Evolutionary conservation across 2,329 filamentous ascomycete genomes (phyloP).

Genomic region (Alternaria viburni): DNA sequence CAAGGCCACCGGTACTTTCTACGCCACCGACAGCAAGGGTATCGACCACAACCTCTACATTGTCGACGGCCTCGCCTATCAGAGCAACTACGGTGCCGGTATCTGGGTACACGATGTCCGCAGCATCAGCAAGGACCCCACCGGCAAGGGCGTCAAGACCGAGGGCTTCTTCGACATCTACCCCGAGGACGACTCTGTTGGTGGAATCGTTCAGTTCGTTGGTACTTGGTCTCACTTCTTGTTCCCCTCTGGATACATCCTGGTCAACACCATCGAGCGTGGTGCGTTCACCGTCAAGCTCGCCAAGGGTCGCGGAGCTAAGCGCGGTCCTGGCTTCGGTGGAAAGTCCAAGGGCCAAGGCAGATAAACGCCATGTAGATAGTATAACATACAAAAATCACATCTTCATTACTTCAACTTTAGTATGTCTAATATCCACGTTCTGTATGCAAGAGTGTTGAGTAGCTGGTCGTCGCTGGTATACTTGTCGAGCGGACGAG

Average conservation of each 20-base stretch:
- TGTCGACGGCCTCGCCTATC: conserved; percentile 49
- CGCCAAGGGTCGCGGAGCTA: conserved; percentile 28
- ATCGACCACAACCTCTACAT: conserved; percentile 57
- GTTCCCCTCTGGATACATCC: conserved; percentile 44
- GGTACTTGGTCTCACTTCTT: conserved; percentile 51
- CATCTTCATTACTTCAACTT: neutral
- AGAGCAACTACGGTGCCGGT: conserved; percentile 51
- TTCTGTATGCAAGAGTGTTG: neutral
- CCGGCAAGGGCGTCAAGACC: conserved; percentile 47
- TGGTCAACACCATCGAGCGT: conserved; percentile 49
- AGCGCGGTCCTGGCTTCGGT: conserved; percentile 25
- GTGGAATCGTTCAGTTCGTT: conserved; percentile 49
- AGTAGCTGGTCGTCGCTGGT: neutral
- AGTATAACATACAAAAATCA: neutral
- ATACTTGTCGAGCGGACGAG: neutral
- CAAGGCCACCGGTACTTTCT: conserved; percentile 51
- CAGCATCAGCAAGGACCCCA: conserved; percentile 47
- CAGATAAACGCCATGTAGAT: neutral
- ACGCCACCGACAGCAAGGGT: conserved; percentile 43
- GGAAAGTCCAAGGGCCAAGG: conserved; percentile 21
- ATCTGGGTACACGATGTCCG: conserved; percentile 50
- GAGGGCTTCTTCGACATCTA: conserved; percentile 53
- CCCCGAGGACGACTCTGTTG: conserved; percentile 49
- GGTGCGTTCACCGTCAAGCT: conserved; percentile 48
- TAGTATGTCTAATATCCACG: too few species aligned